phyloP scores from a whole-genome alignment of 306 rosid genomes.

The Begonia fuchsioides region DNA sequence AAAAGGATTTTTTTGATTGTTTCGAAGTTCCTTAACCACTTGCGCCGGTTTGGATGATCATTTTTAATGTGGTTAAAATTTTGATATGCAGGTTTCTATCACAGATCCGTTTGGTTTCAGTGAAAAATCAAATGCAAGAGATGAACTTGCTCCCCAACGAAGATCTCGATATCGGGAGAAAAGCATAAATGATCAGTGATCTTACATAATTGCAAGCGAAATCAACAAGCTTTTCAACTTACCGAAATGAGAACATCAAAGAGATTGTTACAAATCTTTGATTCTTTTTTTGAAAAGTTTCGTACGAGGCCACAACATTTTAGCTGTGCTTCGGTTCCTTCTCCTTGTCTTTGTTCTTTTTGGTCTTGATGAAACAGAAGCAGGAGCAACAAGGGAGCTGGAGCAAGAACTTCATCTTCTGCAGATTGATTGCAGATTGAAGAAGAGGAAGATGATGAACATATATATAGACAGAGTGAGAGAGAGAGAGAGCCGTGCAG shows the following conservation, averaged over 20 bases:
- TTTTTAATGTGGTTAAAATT: too few species aligned
- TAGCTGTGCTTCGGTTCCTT: conserved; percentile 26
- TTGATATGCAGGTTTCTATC: conserved; percentile 60
- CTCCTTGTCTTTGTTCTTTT: conserved; percentile 26
- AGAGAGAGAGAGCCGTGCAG: too few species aligned
- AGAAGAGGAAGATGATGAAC: too few species aligned
- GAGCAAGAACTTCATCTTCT: conserved; percentile 39
- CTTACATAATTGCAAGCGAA: conserved; percentile 13
- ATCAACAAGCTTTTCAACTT: conserved; percentile 2
- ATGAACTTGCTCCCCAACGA: conserved; percentile 38
- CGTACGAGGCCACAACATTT: conserved; percentile 10
- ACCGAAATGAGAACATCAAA: too few species aligned
- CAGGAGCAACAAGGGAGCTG: conserved; percentile 47
- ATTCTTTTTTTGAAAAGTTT: conserved; percentile 1
- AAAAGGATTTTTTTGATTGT: too few species aligned
- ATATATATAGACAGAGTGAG: too few species aligned
- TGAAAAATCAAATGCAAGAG: conserved; percentile 78
- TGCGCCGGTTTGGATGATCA: too few species aligned
- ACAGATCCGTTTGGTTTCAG: conserved; percentile 63
- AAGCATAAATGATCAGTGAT: conserved; percentile 20
- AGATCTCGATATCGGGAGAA: conserved; percentile 16
- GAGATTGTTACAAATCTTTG: too few species aligned
- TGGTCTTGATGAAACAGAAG: conserved; percentile 38
- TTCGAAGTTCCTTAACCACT: too few species aligned
- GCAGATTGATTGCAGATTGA: too few species aligned